These are phyloP conservation scores for Adansonia digitata DNA, from an alignment of 345 rosid species.

Conservation along the genomic window DNA sequence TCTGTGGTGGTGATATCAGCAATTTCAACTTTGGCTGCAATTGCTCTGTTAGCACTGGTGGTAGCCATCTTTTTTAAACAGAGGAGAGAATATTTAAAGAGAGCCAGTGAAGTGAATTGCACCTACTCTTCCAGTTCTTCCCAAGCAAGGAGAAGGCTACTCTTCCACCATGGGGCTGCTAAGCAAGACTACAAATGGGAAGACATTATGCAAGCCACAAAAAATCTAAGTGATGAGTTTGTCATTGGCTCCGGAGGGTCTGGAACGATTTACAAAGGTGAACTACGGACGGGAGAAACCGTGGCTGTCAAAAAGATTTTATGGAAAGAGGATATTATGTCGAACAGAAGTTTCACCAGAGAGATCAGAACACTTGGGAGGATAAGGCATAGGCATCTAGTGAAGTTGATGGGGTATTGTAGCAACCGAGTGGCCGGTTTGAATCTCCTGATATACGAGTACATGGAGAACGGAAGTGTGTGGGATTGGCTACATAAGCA, in stretches of 20 bases:
- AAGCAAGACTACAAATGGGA: conserved; percentile 73
- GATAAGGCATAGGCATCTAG: conserved; percentile 77
- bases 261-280: conserved; percentile 78
- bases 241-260: conserved; percentile 94
- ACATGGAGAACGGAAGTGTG: conserved; percentile 89
- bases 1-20: conserved; percentile 58
- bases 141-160: conserved; percentile 56
- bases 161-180: conserved; percentile 50
- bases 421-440: conserved; percentile 57
- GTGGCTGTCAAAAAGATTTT: conserved; percentile 79
- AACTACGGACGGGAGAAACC: conserved; percentile 53
- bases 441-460: conserved; percentile 82
- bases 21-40: conserved; percentile 51
- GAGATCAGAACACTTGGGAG: conserved; percentile 81
- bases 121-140: conserved; percentile 62
- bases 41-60: conserved; percentile 55
- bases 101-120: conserved; percentile 37
- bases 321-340: conserved; percentile 66
- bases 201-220: conserved; percentile 79
- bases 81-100: conserved; percentile 40
- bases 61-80: conserved; percentile 43
- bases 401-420: conserved; percentile 84
- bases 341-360: conserved; percentile 79
- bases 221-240: conserved; percentile 68
- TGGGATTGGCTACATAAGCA: conserved; percentile 88